Percentiles rank a stretch among this genome's conserved stretches.
phyloP scores from a whole-genome alignment of 129 eudicot species.

The Flaveria robusta region DNA sequence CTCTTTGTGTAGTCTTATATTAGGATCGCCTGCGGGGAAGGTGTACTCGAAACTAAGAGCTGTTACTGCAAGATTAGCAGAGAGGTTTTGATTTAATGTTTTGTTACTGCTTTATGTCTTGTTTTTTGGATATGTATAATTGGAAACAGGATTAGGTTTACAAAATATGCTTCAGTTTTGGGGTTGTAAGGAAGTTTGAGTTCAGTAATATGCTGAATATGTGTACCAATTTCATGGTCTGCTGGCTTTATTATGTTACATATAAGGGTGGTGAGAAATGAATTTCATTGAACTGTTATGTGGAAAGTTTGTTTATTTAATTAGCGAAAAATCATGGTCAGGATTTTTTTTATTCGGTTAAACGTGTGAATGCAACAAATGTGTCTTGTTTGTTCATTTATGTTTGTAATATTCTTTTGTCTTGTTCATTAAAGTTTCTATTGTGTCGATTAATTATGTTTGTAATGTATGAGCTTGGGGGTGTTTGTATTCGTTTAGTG shows the following conservation, averaged over 20 bases:
- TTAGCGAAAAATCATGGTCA: no score
- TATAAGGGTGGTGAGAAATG: not conserved
- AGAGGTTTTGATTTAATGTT: constrained; percentile 45
- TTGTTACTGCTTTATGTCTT: not conserved
- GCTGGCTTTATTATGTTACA: not conserved
- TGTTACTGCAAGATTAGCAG: constrained; percentile 62
- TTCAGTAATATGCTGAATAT: not conserved
- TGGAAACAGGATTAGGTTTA: constrained; percentile 6
- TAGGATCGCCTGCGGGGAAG: constrained; percentile 73
- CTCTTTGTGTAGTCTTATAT: constrained; percentile 63
- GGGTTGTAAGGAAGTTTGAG: constrained; percentile 8
- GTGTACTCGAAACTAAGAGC: constrained; percentile 75
- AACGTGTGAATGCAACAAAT: no score
- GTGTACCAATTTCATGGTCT: not conserved
- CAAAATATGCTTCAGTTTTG: constrained; percentile 10
- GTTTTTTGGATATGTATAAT: constrained; percentile 10
- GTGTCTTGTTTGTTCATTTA: no score
- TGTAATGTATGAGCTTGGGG: no score
- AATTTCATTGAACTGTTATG: no score
- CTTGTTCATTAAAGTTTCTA: no score
- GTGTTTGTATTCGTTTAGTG: no score
- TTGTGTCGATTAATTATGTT: no score
- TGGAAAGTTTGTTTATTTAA: no score
- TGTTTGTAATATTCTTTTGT: no score
- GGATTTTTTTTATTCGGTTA: no score